phyloP scores from a whole-genome alignment of 257 asterid species.

The Coffea canephora region DNA sequence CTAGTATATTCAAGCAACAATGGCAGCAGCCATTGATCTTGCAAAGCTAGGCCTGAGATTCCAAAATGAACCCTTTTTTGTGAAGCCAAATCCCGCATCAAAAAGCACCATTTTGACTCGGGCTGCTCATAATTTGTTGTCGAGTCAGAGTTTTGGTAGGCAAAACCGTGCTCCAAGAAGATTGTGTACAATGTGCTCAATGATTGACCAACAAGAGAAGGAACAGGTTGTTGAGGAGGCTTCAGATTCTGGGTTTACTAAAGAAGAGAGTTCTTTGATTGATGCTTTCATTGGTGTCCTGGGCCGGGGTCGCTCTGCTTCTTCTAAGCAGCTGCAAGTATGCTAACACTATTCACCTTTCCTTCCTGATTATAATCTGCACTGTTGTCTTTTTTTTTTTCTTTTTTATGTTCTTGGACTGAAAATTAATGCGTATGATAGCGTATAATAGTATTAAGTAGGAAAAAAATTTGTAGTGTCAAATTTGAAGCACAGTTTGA shows the following conservation, averaged over 20 bases:
- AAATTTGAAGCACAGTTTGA: no score
- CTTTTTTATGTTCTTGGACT: no score
- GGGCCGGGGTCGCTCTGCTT: slow-evolving; percentile 86
- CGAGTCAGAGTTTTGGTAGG: neutral
- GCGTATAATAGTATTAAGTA: no score
- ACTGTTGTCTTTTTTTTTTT: no score
- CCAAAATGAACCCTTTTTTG: slow-evolving; percentile 8
- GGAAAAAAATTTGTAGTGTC: no score
- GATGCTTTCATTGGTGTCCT: slow-evolving; percentile 80
- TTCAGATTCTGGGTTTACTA: slow-evolving; percentile 38
- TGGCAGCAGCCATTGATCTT: slow-evolving; percentile 29
- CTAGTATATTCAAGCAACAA: neutral
- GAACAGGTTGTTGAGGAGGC: slow-evolving; percentile 22
- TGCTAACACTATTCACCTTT: neutral
- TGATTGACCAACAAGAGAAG: slow-evolving; percentile 32
- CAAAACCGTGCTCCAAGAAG: neutral
- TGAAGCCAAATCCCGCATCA: neutral
- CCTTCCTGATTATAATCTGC: no score
- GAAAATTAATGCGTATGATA: no score
- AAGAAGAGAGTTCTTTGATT: slow-evolving; percentile 56
- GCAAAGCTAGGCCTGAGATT: slow-evolving; percentile 26
- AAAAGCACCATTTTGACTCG: neutral
- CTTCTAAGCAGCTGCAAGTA: slow-evolving; percentile 66
- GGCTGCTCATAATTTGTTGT: neutral
- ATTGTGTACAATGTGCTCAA: slow-evolving; percentile 22